phyloP scores from a whole-genome alignment of 1,139 yeast species.

The Sugiyamaella grinbergsii region DNA sequence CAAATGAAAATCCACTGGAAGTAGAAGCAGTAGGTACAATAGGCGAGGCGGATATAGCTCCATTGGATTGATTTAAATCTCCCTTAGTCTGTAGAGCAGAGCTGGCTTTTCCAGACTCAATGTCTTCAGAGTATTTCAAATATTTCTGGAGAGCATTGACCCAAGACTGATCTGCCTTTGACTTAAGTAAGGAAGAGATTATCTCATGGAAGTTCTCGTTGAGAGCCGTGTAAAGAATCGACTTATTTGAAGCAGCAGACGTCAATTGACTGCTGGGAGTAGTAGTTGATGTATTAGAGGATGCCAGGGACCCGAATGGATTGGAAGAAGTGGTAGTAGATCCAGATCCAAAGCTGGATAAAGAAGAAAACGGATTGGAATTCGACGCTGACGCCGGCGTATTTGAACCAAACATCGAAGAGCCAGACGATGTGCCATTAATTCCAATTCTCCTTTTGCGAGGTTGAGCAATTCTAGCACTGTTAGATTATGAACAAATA shows the following conservation, averaged over 20 bases:
- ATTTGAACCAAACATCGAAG: conserved; percentile 23
- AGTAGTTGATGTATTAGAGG: conserved; percentile 15
- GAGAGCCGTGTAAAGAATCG: conserved; percentile 50
- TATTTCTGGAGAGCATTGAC: conserved; percentile 62
- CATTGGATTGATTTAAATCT: background rate
- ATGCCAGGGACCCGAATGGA: conserved; percentile 29
- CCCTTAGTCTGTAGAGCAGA: background rate
- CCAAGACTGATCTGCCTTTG: conserved; percentile 60
- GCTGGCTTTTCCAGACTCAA: conserved; percentile 39
- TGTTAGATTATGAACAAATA: conserved; percentile 1
- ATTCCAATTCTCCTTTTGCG: conserved; percentile 43
- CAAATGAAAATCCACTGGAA: background rate
- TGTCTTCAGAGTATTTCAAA: conserved; percentile 53
- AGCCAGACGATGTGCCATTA: conserved; percentile 18
- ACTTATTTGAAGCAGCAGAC: background rate
- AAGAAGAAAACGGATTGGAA: conserved; percentile 8
- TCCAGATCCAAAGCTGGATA: conserved; percentile 6
- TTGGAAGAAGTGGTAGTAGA: conserved; percentile 13
- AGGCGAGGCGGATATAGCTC: background rate
- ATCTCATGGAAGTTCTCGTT: conserved; percentile 63
- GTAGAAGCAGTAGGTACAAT: conserved; percentile 8
- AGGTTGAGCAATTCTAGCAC: conserved; percentile 54
- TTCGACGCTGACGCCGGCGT: background rate
- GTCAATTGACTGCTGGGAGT: conserved; percentile 15
- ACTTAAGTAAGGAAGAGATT: conserved; percentile 48